Percentiles rank a stretch among this genome's conserved stretches.
These are phyloP conservation scores for Citrus mangshanensis DNA, from an alignment of 345 rosid species.

Conservation along the genomic window DNA sequence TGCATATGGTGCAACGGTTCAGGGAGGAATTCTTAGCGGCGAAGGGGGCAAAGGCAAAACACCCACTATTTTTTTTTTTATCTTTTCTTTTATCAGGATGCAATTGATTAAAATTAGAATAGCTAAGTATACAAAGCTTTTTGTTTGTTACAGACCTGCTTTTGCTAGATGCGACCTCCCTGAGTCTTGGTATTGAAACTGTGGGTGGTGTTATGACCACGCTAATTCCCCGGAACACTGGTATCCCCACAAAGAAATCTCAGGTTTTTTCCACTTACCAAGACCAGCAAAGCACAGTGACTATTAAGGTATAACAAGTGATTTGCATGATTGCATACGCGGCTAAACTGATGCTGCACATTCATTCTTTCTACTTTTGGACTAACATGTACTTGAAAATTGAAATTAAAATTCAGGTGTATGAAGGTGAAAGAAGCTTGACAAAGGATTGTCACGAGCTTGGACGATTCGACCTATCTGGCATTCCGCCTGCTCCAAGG, in stretches of 20 bases:
- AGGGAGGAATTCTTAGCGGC: conserved; percentile 46
- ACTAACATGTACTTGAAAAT: not conserved
- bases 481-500: conserved; percentile 63
- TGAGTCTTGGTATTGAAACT: conserved; percentile 54
- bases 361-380: not conserved
- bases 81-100: not conserved
- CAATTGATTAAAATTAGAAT: not conserved
- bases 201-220: conserved; percentile 56
- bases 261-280: conserved; percentile 47
- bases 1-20: conserved; percentile 59
- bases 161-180: conserved; percentile 45
- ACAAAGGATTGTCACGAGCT: conserved; percentile 52
- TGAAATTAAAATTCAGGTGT: conserved; percentile 23
- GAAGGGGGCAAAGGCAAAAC: conserved; percentile 39
- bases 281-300: conserved; percentile 48
- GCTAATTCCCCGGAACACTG: conserved; percentile 53
- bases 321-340: not conserved
- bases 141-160: conserved; percentile 31
- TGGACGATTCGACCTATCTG: conserved; percentile 45
- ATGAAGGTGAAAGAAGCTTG: conserved; percentile 52
- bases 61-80: not conserved
- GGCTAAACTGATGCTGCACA: not conserved
- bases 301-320: conserved; percentile 33
- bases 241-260: conserved; percentile 43
- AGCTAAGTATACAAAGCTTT: not conserved